Conservation (phyloP, 2,329 filamentous ascomycete species). For the Tolypocladium cylindrosporum region DNA sequence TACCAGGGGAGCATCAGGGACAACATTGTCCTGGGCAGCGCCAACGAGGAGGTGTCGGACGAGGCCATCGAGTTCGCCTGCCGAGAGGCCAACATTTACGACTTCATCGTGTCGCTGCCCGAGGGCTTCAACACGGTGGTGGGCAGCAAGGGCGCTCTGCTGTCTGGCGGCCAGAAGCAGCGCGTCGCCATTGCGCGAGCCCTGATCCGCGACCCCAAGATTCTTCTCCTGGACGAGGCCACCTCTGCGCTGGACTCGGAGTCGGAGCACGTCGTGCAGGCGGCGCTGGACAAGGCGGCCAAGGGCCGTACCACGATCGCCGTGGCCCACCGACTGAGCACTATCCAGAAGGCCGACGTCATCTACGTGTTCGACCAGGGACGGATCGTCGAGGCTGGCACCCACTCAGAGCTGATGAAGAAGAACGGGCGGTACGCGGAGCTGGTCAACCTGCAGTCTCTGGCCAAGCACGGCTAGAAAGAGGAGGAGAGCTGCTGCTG, state of each 20-base stretch:
- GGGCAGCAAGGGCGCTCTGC: slow-evolving; percentile 74
- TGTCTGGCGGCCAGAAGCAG: slow-evolving; percentile 91
- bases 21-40: slow-evolving; percentile 74
- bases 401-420: slow-evolving; percentile 62
- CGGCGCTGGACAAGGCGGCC: slow-evolving; percentile 69
- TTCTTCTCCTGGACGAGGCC: slow-evolving; percentile 76
- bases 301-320: slow-evolving; percentile 86
- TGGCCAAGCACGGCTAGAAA: slow-evolving; percentile 45
- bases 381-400: slow-evolving; percentile 73
- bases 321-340: slow-evolving; percentile 83
- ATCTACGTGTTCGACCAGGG: slow-evolving; percentile 97
- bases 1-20: slow-evolving; percentile 89
- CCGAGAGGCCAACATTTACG: slow-evolving; percentile 84
- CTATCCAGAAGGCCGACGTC: slow-evolving; percentile 87
- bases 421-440: slow-evolving; percentile 66
- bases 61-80: slow-evolving; percentile 68
- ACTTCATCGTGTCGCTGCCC: slow-evolving; percentile 78
- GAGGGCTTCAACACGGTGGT: slow-evolving; percentile 81
- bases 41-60: slow-evolving; percentile 58
- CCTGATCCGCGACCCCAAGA: slow-evolving; percentile 79
- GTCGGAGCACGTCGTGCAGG: slow-evolving; percentile 71
- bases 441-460: slow-evolving; percentile 69
- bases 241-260: slow-evolving; percentile 69
- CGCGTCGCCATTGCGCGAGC: slow-evolving; percentile 89
- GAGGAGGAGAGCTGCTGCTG: too few species aligned